Base-by-base conservation (phyloP, 371 early-diverging fungal genomes). In the Nosema muscidifuracis region DNA sequence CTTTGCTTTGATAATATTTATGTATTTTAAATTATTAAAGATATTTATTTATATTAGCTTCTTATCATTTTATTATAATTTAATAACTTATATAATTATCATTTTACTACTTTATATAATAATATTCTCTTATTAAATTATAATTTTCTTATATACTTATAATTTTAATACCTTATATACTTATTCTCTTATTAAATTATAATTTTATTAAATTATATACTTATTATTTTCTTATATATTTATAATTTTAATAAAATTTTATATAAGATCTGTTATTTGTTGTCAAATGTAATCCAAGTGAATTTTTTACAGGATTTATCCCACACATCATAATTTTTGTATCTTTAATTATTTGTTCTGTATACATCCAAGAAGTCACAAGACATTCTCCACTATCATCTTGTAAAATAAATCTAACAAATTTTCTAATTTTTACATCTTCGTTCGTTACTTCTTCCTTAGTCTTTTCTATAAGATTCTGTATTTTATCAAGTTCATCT, bases 281-380 rank as follows among this genome's bases (percentile, higher is more conserved):
- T 10, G 44, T 71, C n/a, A 81, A 65, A 44, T 76, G 71, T 24
- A 76, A 12, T 16, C 74, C 78, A 34, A 64, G 44, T 15, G 53
- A 0, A 9, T 6, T 47, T 34, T 22, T 34, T 22, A 62, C 28
- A 16, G 74, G 43, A 13, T 34, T 77, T 31, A 77, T n/a, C 65
- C 57, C 64, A 24, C 76, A 47, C 20, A 79, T 63, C 20, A 65
- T 61, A 26, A 63, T 65, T 18, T 26, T 33, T 16, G 73, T 73
- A 43, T 62, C 74, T 30, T 16, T 56, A n/a, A 57, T 64, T 24
- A 77, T 28, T 38, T 65, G 61, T 24, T 73, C 61, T 22, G 38
- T 18, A 44, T 50, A 60, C 55, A 68, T 69, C 81, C 81, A 81
- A 71, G 71, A 74, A 10, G 78, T 81, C 12, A 81, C n/a, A 13